Base-by-base conservation (phyloP, 192 early-diverging fungal species). In the Geosiphon pyriformis region DNA sequence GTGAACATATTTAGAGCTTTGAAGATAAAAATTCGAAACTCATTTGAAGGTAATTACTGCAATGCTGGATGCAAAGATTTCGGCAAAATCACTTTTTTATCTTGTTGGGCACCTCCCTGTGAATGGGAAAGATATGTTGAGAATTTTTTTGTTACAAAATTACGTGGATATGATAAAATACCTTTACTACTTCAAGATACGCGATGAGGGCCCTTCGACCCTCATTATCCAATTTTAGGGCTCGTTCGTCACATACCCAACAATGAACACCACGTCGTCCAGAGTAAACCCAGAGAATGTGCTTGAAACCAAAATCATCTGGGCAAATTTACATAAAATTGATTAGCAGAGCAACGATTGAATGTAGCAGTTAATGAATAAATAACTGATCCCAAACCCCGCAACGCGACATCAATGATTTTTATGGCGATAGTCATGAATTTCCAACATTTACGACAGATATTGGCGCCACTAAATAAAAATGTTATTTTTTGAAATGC, bases 191-290 rank as follows among this genome's bases (percentile, higher is more conserved):
- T 57, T 88, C 87, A 33, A 98, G 55, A 72, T 93, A 98, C 11
- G 83, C 73, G 0, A 94, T 88, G 47, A 98, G 88, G 0, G 94
- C 88, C 33, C 85, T 83, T 53, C 96, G 78, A n/a, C 82, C 83
- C 8, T 90, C 84, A 54, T 90, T 85, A 55, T 82, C 85, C 65
- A 98, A 71, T 62, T 82, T 73, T 7, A 92, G 82, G 3, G 96
- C 96, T 12, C 85, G 76, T 59, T 93, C 89, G 72, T 98, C 96
- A 56, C 87, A 90, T 22, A 98, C 88, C 96, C 96, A 98, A 80
- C 94, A 96, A 84, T 98, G 96, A 37, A 97, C 91, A 69, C 96
- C 96, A 74, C 96, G 92, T 59, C 96, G 89, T 61, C 96, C 96
- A 65, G 87, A 90, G 64, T 94, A 98, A 3, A 95, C 92, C 96